These are phyloP conservation scores for Microdochium trichocladiopsis DNA, from an alignment of 2,329 filamentous ascomycete species.

Conservation along the genomic window DNA sequence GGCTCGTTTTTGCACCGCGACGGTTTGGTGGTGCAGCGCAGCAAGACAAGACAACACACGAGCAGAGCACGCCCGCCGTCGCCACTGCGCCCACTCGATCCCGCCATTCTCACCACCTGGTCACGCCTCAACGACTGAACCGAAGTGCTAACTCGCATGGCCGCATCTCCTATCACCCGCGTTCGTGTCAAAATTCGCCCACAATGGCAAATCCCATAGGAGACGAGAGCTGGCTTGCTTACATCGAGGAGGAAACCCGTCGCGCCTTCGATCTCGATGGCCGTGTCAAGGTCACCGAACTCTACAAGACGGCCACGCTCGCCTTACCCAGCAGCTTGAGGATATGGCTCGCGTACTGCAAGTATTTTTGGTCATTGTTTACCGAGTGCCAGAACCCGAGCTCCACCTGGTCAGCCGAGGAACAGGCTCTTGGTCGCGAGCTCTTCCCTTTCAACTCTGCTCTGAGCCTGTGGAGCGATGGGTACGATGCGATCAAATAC, in stretches of 20 bases:
- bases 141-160: background rate
- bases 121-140: too few relatives aligned
- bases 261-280: slow-evolving; percentile 56
- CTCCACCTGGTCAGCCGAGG: slow-evolving; percentile 56
- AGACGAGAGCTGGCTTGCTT: slow-evolving; percentile 72
- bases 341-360: slow-evolving; percentile 71
- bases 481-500: slow-evolving; percentile 64
- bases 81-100: too few relatives aligned
- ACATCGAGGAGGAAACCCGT: slow-evolving; percentile 64
- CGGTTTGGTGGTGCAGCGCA: too few relatives aligned
- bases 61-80: too few relatives aligned
- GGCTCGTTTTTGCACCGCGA: too few relatives aligned
- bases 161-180: background rate
- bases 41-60: too few relatives aligned
- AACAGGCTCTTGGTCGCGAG: slow-evolving; percentile 61
- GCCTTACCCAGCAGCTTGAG: slow-evolving; percentile 69
- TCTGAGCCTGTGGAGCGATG: slow-evolving; percentile 64
- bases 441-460: slow-evolving; percentile 63
- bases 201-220: slow-evolving; percentile 55
- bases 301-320: slow-evolving; percentile 61
- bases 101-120: too few relatives aligned
- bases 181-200: background rate
- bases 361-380: slow-evolving; percentile 70
- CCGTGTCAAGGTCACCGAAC: slow-evolving; percentile 62
- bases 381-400: slow-evolving; percentile 51